Base-by-base conservation (phyloP, 1,284 basidiomycete genomes). In the Agroathelia rolfsii region DNA sequence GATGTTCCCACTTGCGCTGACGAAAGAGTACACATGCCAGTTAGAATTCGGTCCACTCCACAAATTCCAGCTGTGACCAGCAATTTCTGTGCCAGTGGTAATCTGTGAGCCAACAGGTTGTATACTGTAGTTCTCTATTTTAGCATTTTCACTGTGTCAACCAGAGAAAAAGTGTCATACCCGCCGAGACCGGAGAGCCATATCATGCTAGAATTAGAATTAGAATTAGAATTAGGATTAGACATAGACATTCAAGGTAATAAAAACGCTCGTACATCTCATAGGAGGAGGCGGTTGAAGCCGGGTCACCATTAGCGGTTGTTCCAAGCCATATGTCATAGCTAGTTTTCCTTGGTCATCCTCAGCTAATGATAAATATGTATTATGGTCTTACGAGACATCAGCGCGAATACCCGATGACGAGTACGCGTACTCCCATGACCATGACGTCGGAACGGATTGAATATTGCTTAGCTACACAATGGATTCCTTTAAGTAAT, bases 141-240 rank as follows among this genome's bases (percentile, higher is more conserved):
- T n/a, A n/a, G n/a, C n/a, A n/a, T n/a, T n/a, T n/a, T n/a, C n/a
- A n/a, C n/a, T n/a, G n/a, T n/a, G n/a, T n/a, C 18, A 17, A 25
- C 27, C 11, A 39, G 55, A 28, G n/a, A n/a, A n/a, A n/a, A n/a
- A n/a, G n/a, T n/a, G n/a, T n/a, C n/a, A n/a, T 46, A 73, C 71
- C 66, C 67, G 49, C 71, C 72, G n/a, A 60, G 56, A 24, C 69
- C 64, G 31, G 71, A 72, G 12, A 74, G 61, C 72, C 71, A 74
- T 37, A 74, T 72, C 72, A 74, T 75, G 39, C 69, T 72, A 38
- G 6, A 25, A 34, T 14, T 14, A 12, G 20, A 18, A 7, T 15
- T 8, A 37, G 5, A 19, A 9, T 28, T 18, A 21, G n/a, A 13
- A 19, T 14, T 11, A 22, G 16, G 17, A 35, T 25, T 36, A 22